Percentiles rank a stretch among this genome's conserved stretches.
These are phyloP conservation scores for Colletotrichum zoysiae DNA, from an alignment of 2,329 filamentous ascomycete genomes.

Conservation along the genomic window DNA sequence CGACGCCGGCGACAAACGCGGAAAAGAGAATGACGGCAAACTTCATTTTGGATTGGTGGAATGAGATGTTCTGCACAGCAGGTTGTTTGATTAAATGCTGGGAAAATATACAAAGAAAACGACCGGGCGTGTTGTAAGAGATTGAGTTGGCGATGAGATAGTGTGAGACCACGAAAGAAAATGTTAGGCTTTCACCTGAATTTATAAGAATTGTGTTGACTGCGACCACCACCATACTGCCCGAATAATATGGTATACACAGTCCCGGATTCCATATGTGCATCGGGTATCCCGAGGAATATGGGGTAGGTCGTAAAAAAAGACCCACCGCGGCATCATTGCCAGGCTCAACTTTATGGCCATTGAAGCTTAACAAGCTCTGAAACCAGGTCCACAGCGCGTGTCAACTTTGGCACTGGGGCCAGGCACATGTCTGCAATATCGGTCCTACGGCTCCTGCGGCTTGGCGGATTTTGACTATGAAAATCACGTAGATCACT, in stretches of 20 bases:
- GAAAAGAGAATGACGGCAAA: not conserved
- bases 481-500: not conserved
- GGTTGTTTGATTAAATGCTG: not conserved
- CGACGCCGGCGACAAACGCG: not conserved
- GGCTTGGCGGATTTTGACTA: not conserved
- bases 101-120: not conserved
- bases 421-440: not conserved
- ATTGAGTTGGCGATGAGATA: not conserved
- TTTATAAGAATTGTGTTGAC: not conserved
- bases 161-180: not conserved
- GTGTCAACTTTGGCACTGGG: not conserved
- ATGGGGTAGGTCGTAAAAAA: not conserved
- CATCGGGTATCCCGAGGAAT: not conserved
- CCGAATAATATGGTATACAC: not conserved
- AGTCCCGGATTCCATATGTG: not conserved
- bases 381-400: not conserved
- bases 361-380: not conserved
- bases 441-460: not conserved
- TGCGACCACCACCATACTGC: not conserved
- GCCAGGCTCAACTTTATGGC: not conserved
- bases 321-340: not conserved
- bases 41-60: slow-evolving; percentile 4
- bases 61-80: not conserved
- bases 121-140: not conserved
- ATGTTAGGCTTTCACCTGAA: not conserved